These are phyloP conservation scores for Pichia sporocuriosa DNA, from an alignment of 805 yeast species.

Conservation along the genomic window DNA sequence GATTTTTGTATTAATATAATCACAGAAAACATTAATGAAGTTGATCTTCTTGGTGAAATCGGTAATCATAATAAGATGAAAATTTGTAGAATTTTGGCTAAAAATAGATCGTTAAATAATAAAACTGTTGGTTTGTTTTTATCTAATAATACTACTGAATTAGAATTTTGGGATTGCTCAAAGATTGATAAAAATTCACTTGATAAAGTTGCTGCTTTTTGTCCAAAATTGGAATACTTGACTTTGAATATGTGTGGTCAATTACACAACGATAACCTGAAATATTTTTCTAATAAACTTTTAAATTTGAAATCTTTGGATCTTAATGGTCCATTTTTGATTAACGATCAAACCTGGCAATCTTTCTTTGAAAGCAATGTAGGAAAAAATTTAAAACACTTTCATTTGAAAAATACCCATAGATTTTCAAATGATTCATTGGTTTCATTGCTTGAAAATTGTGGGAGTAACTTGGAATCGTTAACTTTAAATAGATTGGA, in stretches of 20 bases:
- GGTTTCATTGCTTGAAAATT: slow-evolving; percentile 51
- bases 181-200: slow-evolving; percentile 59
- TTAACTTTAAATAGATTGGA: slow-evolving; percentile 65
- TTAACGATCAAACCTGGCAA: slow-evolving; percentile 73
- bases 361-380: slow-evolving; percentile 51
- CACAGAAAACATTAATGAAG: slow-evolving; percentile 60
- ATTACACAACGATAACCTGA: slow-evolving; percentile 67
- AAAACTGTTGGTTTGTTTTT: slow-evolving; percentile 69
- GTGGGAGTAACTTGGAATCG: slow-evolving; percentile 49
- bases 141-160: slow-evolving; percentile 43
- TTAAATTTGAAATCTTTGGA: slow-evolving; percentile 44
- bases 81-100: slow-evolving; percentile 69
- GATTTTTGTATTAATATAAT: slow-evolving; percentile 70
- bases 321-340: slow-evolving; percentile 88
- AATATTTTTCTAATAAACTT: slow-evolving; percentile 56
- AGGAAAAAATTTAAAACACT: slow-evolving; percentile 46
- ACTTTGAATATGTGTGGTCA: slow-evolving; percentile 91
- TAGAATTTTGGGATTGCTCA: slow-evolving; percentile 93
- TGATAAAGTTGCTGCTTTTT: slow-evolving; percentile 63
- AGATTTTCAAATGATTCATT: slow-evolving; percentile 67
- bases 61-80: slow-evolving; percentile 66
- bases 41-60: slow-evolving; percentile 74
- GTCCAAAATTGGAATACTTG: slow-evolving; percentile 63
- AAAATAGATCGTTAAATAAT: slow-evolving; percentile 73
- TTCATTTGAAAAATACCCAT: slow-evolving; percentile 76